Conservation (phyloP, 2,329 filamentous ascomycete genomes). For the Alternaria postmessia region DNA sequence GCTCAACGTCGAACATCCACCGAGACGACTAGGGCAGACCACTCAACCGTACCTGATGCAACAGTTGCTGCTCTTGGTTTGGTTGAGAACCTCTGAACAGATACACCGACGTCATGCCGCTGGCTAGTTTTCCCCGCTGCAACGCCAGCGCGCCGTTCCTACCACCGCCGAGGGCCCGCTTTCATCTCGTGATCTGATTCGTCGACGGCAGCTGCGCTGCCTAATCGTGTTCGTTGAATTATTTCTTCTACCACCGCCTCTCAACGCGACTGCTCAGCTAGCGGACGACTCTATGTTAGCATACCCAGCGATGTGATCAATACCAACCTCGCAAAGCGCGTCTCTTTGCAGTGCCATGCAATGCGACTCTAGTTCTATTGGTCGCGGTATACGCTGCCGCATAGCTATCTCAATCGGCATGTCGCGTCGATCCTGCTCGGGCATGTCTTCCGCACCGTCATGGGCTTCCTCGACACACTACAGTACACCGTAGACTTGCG, state of each 20-base stretch:
- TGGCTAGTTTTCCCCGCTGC: background rate
- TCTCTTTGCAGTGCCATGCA: background rate
- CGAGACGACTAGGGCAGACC: background rate
- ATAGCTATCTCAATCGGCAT: background rate
- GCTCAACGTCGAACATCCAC: background rate
- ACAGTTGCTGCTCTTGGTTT: background rate
- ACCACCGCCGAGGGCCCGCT: background rate
- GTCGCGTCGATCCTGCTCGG: constrained; percentile 6
- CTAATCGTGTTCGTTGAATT: too few relatives aligned
- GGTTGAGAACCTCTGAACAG: background rate
- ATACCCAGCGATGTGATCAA: background rate
- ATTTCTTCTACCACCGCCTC: background rate
- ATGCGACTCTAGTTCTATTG: background rate
- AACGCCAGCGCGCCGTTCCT: background rate
- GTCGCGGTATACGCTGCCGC: background rate
- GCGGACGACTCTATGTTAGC: background rate
- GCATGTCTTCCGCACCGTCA: constrained; percentile 3
- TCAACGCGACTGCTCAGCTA: background rate
- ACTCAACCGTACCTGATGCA: background rate
- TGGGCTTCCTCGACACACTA: constrained; percentile 1
- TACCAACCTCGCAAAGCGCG: background rate
- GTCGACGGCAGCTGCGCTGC: too few relatives aligned
- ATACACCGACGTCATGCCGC: background rate
- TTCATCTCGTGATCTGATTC: too few relatives aligned
- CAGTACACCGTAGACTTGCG: constrained; percentile 5